Conservation (phyloP, 2,329 filamentous ascomycete genomes). For the Stromatinia cepivora region DNA sequence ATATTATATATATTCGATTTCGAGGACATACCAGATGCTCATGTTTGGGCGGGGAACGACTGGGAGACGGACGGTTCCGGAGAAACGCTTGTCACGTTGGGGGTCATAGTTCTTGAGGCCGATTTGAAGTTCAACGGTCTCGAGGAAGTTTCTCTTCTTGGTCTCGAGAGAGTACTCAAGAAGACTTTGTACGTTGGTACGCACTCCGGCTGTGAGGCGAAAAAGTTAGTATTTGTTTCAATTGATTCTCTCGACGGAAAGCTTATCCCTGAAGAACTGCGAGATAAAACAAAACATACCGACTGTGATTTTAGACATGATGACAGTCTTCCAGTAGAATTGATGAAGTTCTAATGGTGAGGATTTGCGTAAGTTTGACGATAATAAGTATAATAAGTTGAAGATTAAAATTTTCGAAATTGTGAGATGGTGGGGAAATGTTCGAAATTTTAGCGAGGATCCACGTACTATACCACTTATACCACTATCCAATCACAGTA, state of each 20-base stretch:
- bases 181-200: constrained; percentile 88
- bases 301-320: constrained; percentile 85
- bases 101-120: constrained; percentile 99
- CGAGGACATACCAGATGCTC: constrained; percentile 68
- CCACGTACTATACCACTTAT: background rate
- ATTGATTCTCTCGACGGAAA: background rate
- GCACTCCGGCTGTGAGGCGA: constrained; percentile 78
- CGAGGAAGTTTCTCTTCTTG: constrained; percentile 98
- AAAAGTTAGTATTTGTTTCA: constrained; percentile 23
- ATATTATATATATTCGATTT: constrained; percentile 22
- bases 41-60: constrained; percentile 88
- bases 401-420: constrained; percentile 22
- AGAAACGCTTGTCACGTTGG: constrained; percentile 99
- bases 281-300: constrained; percentile 46
- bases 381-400: constrained; percentile 7
- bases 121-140: constrained; percentile 90
- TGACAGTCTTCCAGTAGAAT: constrained; percentile 86
- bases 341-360: constrained; percentile 69
- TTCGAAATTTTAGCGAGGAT: constrained; percentile 15
- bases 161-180: constrained; percentile 93
- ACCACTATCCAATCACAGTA: background rate
- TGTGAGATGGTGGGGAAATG: constrained; percentile 10
- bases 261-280: background rate
- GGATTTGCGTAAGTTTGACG: constrained; percentile 47
- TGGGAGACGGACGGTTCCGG: constrained; percentile 94